phyloP scores from a whole-genome alignment of 2,329 filamentous ascomycete genomes.

The Alternaria consortialis region DNA sequence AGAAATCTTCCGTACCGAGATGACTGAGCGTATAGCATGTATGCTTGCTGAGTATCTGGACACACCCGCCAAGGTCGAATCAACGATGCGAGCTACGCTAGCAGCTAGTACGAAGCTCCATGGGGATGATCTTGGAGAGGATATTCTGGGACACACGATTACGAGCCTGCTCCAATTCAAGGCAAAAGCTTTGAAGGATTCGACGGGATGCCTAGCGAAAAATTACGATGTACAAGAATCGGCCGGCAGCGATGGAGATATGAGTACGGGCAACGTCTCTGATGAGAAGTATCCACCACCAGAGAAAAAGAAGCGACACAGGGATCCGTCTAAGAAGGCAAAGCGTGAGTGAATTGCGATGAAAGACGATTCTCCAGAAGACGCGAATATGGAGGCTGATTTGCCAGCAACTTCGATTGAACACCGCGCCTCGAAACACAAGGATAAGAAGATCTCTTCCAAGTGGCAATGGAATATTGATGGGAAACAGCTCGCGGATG shows the following conservation, averaged over 20 bases:
- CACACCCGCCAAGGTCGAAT: slow-evolving; percentile 21
- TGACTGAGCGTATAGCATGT: slow-evolving; percentile 28
- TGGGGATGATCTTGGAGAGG: slow-evolving; percentile 4
- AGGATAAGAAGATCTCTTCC: slow-evolving; percentile 25
- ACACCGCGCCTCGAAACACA: not conserved
- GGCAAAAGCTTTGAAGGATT: not conserved
- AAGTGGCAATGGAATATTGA: slow-evolving; percentile 36
- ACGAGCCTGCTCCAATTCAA: not conserved
- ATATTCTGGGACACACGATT: slow-evolving; percentile 9
- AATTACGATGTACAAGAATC: not conserved
- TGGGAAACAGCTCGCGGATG: not conserved
- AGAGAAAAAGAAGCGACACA: not conserved
- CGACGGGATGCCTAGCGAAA: slow-evolving; percentile 7
- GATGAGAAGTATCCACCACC: not conserved
- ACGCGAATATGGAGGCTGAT: not conserved
- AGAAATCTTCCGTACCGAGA: slow-evolving; percentile 24
- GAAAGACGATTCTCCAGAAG: not conserved
- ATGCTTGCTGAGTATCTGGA: slow-evolving; percentile 35
- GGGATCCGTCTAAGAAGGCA: not conserved
- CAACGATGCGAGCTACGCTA: slow-evolving; percentile 18
- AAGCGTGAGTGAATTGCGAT: not conserved
- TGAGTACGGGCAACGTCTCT: not conserved
- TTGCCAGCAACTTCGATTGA: not conserved
- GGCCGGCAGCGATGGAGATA: not conserved
- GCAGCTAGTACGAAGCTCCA: slow-evolving; percentile 21